phyloP scores from a whole-genome alignment of 2,329 filamentous ascomycete species.

The Harringtonia aguacate region DNA sequence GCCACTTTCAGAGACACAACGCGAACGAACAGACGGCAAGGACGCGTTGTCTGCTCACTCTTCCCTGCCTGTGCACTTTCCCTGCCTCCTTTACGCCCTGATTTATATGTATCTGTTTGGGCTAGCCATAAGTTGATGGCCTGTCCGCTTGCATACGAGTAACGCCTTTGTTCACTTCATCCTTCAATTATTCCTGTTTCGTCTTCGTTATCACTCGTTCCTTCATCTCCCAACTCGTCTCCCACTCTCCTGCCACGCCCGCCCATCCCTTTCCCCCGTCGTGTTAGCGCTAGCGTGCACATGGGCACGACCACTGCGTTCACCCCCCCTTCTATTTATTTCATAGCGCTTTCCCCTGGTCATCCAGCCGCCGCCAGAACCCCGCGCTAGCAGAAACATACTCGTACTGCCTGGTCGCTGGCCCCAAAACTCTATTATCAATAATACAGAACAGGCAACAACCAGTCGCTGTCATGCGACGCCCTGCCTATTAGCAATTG shows the following conservation, averaged over 20 bases:
- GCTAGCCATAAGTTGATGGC: too few relatives aligned
- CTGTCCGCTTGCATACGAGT: too few relatives aligned
- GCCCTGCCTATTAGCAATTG: conserved; percentile 6
- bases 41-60: too few relatives aligned
- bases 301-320: too few relatives aligned
- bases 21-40: too few relatives aligned
- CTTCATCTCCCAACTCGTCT: not conserved
- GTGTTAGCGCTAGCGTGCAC: not conserved
- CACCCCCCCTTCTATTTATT: conserved; percentile 6
- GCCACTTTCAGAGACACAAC: too few relatives aligned
- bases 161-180: too few relatives aligned
- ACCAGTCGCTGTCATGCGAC: conserved; percentile 10
- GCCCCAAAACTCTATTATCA: conserved; percentile 10
- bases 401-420: conserved; percentile 3
- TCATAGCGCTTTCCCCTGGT: conserved; percentile 1
- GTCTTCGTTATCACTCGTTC: not conserved
- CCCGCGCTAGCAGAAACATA: conserved; percentile 9
- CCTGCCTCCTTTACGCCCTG: not conserved
- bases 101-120: not conserved
- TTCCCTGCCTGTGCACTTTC: too few relatives aligned
- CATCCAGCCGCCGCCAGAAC: conserved; percentile 6
- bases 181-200: not conserved
- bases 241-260: not conserved
- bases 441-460: conserved; percentile 13
- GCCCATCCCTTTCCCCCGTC: not conserved